Evolutionary conservation across 106 monocot species (phyloP), one percentile per base, ranked within the genome.

Genomic region (Dendrobium officinale): DNA sequence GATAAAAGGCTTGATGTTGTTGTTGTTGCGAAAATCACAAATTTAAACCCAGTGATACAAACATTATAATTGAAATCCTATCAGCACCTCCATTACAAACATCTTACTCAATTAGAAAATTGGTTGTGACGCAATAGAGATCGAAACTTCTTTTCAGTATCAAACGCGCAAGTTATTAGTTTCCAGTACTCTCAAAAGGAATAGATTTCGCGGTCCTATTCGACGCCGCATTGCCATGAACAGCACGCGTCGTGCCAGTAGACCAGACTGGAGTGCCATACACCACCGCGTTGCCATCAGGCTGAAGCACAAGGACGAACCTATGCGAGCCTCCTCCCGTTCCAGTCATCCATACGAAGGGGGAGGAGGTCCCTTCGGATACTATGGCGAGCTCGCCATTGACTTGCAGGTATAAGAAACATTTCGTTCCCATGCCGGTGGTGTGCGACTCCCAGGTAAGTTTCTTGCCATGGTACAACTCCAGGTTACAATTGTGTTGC

Each of bases 231-330:
- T 48, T 1, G 48, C 48, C 48, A 48, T 48, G 7, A 48, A 48
- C 11, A 7, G 48, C 48, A 11, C 48, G 48, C 48, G 1, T 2
- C 51, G 51, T 51, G 51, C 51, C 72, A 4, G 72, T 72, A 13
- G 72, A 72, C 72, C 72, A 72, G 17, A 72, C 37, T 13, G 72
- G 13, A 3, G 0, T 72, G 4, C 72, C 15, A 17, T 27, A 72
- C 37, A 72, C 72, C 72, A 29, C 40, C 17, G 72, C 72, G 72
- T 11, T 72, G 72, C 72, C 72, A 72, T 72, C 72, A 13, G 72
- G 72, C 20, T 72, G 72, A 29, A 72, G 72, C 29, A 72, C 72
- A 40, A 72, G 27, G 33, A 72, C 40, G 72, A 72, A 72, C 13
- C 40, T 6, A 13, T 5, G 2, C 0, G 0, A 40, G 37, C 72